Base-by-base conservation (phyloP, 257 asterid genomes). In the Solanum chilense region DNA sequence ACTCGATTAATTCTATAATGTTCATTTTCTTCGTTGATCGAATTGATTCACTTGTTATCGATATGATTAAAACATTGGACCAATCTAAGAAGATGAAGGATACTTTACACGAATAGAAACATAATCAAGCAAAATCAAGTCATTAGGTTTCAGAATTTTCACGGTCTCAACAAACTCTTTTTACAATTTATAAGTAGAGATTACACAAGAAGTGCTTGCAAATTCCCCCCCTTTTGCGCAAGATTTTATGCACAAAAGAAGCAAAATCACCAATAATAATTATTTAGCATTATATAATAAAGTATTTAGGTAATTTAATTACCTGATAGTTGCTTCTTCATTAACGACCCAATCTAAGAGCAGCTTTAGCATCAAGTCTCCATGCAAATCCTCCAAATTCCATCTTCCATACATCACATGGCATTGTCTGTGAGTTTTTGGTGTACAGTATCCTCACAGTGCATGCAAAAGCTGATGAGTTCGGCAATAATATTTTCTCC, bases 341-440 rank as follows among this genome's bases (percentile, higher is more conserved):
- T 64, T n/a, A 64, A 64, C 91, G 91, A 18, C 93, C 94, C 86
- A 92, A 85, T 37, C 88, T 85, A 18, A 92, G 93, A 23, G 93
- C 94, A 84, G 94, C 92, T 74, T 78, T 83, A 21, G 90, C 86
- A 49, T 92, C 94, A 58, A 92, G 88, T 85, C 94, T 88, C 94
- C 94, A 92, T 87, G 94, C 94, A 89, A 89, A 90, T 86, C 94
- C 93, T 23, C 94, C 94, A 84, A 87, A 90, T 6, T 92, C 94
- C 94, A 92, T 92, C 90, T 86, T 89, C 94, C 94, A 92, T 37
- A 92, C 94, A 80, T 92, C 94, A 84, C 93, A 92, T 10, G 94
- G 94, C 94, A 92, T 90, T 88, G 89, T 88, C 44, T 87, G 82
- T 1, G 91, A 47, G 11, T 87, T 84, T 66, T 88, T 90, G 89